A percentile compares a stretch with the other conserved stretches of the same genome.
Conservation (phyloP, 768 basidiomycete species). For the Royoungia palumana region DNA sequence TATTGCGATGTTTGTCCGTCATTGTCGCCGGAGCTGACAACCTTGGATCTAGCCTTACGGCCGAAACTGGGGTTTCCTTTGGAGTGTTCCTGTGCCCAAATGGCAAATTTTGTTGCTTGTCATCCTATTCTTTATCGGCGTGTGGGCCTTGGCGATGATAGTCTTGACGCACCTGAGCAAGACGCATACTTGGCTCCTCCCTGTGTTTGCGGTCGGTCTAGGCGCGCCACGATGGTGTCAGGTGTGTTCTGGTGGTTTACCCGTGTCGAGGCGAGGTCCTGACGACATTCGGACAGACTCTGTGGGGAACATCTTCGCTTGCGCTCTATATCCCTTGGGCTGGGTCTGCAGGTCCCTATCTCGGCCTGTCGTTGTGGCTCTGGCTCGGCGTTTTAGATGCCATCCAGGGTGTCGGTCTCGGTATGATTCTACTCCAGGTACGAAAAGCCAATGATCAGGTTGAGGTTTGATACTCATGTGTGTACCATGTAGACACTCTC, state of each 20-base stretch:
- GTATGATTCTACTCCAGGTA: slow-evolving; percentile 81
- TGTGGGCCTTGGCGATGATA: slow-evolving; percentile 76
- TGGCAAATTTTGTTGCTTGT: slow-evolving; percentile 83
- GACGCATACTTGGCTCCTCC: slow-evolving; percentile 92
- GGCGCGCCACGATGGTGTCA: slow-evolving; percentile 96
- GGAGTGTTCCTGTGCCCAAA: slow-evolving; percentile 77
- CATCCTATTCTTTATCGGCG: slow-evolving; percentile 77
- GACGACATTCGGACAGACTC: slow-evolving; percentile 48
- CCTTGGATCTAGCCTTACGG: slow-evolving; percentile 65
- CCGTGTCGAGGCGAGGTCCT: not conserved
- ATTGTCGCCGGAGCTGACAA: slow-evolving; percentile 7
- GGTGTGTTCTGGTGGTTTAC: slow-evolving; percentile 33
- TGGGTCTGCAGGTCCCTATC: slow-evolving; percentile 78
- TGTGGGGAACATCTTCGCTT: slow-evolving; percentile 94
- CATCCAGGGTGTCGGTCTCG: slow-evolving; percentile 90
- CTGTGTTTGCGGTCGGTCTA: slow-evolving; percentile 92
- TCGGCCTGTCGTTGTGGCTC: slow-evolving; percentile 87
- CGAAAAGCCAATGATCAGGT: not conserved
- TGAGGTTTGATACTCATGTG: not conserved
- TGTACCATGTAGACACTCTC: slow-evolving; percentile 61
- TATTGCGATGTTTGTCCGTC: slow-evolving; percentile 11
- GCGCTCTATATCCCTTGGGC: slow-evolving; percentile 95
- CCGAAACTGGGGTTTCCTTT: slow-evolving; percentile 93
- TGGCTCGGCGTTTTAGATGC: slow-evolving; percentile 96
- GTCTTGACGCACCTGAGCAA: slow-evolving; percentile 85